Percentiles rank a stretch among this genome's conserved stretches.
These are phyloP conservation scores for Ajuga reptans DNA, from an alignment of 305 asterid genomes.

Conservation along the genomic window DNA sequence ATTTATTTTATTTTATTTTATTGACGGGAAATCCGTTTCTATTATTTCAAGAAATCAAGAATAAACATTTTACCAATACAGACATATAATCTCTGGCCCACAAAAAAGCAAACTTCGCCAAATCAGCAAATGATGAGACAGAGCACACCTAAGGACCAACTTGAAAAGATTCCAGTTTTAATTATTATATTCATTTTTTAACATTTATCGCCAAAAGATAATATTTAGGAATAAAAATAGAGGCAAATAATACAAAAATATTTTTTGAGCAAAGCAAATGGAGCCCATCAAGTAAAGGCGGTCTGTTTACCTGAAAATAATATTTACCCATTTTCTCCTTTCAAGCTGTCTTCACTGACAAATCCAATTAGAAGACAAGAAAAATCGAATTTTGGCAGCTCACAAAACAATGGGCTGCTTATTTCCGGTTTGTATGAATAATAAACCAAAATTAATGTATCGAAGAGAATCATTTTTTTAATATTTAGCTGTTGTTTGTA, in stretches of 20 bases:
- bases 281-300: constrained; percentile 17
- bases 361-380: constrained; percentile 21
- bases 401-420: constrained; percentile 25
- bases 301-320: no score
- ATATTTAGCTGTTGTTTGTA: no score
- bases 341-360: constrained; percentile 16
- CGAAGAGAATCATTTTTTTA: no score
- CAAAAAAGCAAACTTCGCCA: not conserved
- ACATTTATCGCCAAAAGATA: not conserved
- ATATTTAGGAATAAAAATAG: not conserved
- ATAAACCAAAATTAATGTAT: not conserved
- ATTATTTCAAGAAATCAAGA: no score
- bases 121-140: constrained; percentile 18
- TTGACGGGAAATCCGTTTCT: no score
- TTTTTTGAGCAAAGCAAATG: constrained; percentile 14
- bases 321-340: not conserved
- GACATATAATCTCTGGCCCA: constrained; percentile 11
- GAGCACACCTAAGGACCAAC: constrained; percentile 17
- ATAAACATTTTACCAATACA: not conserved
- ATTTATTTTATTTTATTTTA: no score
- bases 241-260: not conserved
- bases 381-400: constrained; percentile 23
- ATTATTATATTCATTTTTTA: not conserved
- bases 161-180: constrained; percentile 24
- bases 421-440: not conserved